Base-by-base conservation (phyloP, 495 filamentous ascomycete genomes). In the Neurospora tetraspora region DNA sequence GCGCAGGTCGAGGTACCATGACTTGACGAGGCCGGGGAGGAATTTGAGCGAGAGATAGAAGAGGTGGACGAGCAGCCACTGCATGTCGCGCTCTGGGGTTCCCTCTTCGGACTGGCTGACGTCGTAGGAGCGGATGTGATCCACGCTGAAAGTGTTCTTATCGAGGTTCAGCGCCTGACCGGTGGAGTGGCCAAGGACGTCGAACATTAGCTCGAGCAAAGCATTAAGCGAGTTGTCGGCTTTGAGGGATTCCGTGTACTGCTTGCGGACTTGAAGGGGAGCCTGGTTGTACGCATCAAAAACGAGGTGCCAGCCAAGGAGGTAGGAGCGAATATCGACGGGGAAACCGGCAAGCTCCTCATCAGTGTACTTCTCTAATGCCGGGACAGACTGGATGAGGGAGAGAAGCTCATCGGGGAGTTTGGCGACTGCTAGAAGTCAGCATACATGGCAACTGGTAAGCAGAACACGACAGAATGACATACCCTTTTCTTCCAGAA, bases 221-320 rank as follows among this genome's bases (percentile, higher is more conserved):
- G 91, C 89, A 8, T 83, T 80, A 3, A 95, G 78, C 69, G 91
- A 91, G 20, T 89, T 84, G 18, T 91, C 91, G 38, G 92, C 88
- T 79, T 93, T 94, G 71, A 98, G 86, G 39, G 89, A 87, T 5
- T 91, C 85, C 0, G 88, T 85, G 77, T 98, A 99, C 76, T 94
- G 89, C 68, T 86, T 87, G 76, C 91, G 91, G 11, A 97, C 89
- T 77, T 92, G 90, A 78, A 91, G 89, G 5, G 94, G 94, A 7
- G 94, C 89, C 59, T 91, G 89, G 69, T 86, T 83, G 78, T 96
- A 96, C 73, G 94, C 91, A 76, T 96, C 94, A 77, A 97, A 98
- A 4, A 97, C 88, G 16, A 98, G 82, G 72, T 93, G 88, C 96
- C 96, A 98, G 47, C 94, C 92, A 37, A 97, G 82, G n/a, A 98